Evolutionary conservation across 805 yeast genomes (phyloP).

Genomic region (Cephaloascus albidus): DNA sequence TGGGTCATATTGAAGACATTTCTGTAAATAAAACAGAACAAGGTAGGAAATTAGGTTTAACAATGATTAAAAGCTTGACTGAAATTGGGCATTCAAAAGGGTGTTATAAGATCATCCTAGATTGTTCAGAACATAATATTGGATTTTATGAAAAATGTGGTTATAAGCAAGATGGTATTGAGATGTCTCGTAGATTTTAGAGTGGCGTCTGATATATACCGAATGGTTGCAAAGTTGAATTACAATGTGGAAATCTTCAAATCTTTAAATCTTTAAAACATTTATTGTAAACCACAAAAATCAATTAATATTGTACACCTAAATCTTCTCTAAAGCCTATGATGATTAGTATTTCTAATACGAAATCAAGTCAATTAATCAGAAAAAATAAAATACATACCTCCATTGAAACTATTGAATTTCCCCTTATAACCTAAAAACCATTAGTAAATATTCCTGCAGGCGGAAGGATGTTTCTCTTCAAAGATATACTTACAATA

Average conservation of each 20-base stretch:
- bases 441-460: no score
- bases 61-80: slow-evolving; percentile 54
- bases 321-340: slow-evolving; percentile 25
- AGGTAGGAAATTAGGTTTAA: slow-evolving; percentile 73
- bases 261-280: slow-evolving; percentile 1
- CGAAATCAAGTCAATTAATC: no score
- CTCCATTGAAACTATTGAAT: slow-evolving; percentile 67
- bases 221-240: not conserved
- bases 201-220: no score
- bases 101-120: slow-evolving; percentile 84
- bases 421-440: slow-evolving; percentile 59
- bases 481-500: slow-evolving; percentile 38
- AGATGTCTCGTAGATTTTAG: slow-evolving; percentile 50
- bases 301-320: not conserved
- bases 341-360: no score
- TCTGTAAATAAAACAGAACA: slow-evolving; percentile 70
- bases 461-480: no score
- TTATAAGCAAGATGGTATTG: slow-evolving; percentile 52
- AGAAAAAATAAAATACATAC: slow-evolving; percentile 27
- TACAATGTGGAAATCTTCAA: not conserved
- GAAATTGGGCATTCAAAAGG: slow-evolving; percentile 49
- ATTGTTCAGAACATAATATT: slow-evolving; percentile 77
- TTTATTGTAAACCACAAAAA: no score
- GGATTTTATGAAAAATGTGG: slow-evolving; percentile 89
- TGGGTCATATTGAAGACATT: slow-evolving; percentile 94